phyloP scores from a whole-genome alignment of 2,329 filamentous ascomycete genomes.

The Sclerotinia sclerotiorum region DNA sequence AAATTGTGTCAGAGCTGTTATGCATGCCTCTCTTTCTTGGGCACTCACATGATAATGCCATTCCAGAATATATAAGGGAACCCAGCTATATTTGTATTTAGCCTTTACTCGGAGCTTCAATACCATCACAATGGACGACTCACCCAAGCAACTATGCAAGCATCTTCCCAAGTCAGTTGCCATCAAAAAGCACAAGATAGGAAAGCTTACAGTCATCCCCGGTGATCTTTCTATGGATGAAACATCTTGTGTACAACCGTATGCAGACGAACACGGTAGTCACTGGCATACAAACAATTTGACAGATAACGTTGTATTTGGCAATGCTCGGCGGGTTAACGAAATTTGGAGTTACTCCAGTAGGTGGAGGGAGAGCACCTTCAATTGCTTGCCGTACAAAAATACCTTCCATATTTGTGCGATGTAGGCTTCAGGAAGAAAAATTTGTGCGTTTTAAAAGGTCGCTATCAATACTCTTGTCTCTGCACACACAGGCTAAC shows the following conservation, averaged over 20 bases:
- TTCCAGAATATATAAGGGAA: background rate
- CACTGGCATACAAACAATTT: constrained; percentile 2
- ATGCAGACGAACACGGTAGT: background rate
- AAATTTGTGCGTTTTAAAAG: background rate
- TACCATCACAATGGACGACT: no score
- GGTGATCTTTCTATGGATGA: background rate
- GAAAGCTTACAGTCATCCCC: constrained; percentile 7
- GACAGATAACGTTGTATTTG: constrained; percentile 7
- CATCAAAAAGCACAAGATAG: background rate
- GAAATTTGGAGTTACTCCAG: constrained; percentile 9
- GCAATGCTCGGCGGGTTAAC: background rate
- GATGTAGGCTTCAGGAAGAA: no score
- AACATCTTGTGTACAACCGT: background rate
- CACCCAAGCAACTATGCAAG: constrained; percentile 4
- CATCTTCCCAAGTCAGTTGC: background rate
- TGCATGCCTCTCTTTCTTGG: background rate
- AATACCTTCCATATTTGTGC: background rate
- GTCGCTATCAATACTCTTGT: background rate
- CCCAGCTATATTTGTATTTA: background rate
- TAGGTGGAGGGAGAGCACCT: background rate
- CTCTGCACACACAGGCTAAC: background rate
- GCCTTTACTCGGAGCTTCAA: background rate
- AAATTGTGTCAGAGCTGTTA: background rate
- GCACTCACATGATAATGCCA: constrained; percentile 5
- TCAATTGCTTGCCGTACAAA: background rate